These are phyloP conservation scores for Quercus mongolica DNA, from an alignment of 306 rosid genomes.

Conservation along the genomic window DNA sequence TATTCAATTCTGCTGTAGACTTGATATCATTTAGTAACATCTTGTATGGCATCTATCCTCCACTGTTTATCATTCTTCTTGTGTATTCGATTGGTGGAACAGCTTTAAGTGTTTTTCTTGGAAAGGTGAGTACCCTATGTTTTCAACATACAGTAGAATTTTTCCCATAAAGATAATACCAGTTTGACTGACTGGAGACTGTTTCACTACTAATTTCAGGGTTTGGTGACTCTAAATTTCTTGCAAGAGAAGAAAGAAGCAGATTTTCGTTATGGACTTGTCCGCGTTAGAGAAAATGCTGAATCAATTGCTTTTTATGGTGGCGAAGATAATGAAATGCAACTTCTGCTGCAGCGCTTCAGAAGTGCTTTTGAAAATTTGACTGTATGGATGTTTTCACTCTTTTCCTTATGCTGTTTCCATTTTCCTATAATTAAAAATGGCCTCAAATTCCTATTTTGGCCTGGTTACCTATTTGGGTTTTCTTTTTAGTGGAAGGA, in stretches of 20 bases:
- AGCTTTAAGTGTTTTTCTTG: conserved; percentile 78
- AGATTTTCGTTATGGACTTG: conserved; percentile 98
- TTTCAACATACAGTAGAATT: neutral
- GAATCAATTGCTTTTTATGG: conserved; percentile 96
- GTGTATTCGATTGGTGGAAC: conserved; percentile 91
- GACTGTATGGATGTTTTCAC: conserved; percentile 43
- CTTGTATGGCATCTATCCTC: conserved; percentile 91
- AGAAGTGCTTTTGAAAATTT: conserved; percentile 89
- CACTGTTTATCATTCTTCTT: conserved; percentile 79
- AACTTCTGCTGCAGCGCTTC: conserved; percentile 90
- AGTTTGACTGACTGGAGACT: conserved; percentile 8
- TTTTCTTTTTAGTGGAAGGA: too few species aligned
- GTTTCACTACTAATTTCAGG: conserved; percentile 44
- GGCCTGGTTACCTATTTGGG: too few species aligned
- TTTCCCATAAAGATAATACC: neutral
- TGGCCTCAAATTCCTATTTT: neutral
- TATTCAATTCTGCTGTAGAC: conserved; percentile 85
- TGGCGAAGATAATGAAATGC: conserved; percentile 88
- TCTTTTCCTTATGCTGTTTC: conserved; percentile 16
- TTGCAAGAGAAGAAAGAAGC: conserved; percentile 99
- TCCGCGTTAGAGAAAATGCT: conserved; percentile 91
- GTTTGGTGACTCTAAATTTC: conserved; percentile 77
- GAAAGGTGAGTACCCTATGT: conserved; percentile 58
- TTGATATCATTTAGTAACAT: conserved; percentile 91
- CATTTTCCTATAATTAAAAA: neutral